These are phyloP conservation scores for Neurospora sp. DNA, from an alignment of 495 filamentous ascomycete genomes.

Conservation along the genomic window DNA sequence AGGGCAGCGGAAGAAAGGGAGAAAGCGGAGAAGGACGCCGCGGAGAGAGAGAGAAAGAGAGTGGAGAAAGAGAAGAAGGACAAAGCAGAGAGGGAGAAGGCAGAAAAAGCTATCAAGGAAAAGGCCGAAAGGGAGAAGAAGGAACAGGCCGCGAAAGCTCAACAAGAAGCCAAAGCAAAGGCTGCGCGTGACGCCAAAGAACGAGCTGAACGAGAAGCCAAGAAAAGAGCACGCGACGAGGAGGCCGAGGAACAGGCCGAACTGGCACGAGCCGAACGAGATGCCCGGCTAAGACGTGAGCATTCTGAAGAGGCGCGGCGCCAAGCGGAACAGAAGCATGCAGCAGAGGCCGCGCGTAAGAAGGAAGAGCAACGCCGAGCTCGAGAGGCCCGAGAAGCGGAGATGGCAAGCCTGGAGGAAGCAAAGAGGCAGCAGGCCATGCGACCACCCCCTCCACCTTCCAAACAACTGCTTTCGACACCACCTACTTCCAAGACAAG, in stretches of 20 bases:
- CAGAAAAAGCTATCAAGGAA: background rate
- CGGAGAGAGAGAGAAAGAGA: background rate
- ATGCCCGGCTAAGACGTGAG: constrained; percentile 4
- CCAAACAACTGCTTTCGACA: background rate
- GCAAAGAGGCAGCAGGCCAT: background rate
- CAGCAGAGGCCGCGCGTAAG: constrained; percentile 1
- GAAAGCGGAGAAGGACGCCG: background rate
- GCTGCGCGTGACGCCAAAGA: background rate
- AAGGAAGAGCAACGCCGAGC: background rate
- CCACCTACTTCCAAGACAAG: background rate
- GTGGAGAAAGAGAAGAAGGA: background rate
- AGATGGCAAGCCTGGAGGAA: background rate
- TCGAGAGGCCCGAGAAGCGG: background rate
- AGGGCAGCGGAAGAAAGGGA: background rate
- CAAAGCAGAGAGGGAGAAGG: background rate
- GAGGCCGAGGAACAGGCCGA: constrained; percentile 10
- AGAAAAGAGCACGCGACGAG: constrained; percentile 13
- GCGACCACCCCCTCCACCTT: background rate
- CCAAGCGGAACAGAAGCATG: constrained; percentile 1
- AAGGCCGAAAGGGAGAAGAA: background rate
- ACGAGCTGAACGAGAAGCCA: background rate
- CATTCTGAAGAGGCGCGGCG: constrained; percentile 3
- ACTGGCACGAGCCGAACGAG: constrained; percentile 9
- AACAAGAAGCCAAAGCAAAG: background rate
- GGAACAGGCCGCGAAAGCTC: background rate